These are phyloP conservation scores for Phylloboletellus chloephorus DNA, from an alignment of 1,284 basidiomycete genomes.

Conservation along the genomic window DNA sequence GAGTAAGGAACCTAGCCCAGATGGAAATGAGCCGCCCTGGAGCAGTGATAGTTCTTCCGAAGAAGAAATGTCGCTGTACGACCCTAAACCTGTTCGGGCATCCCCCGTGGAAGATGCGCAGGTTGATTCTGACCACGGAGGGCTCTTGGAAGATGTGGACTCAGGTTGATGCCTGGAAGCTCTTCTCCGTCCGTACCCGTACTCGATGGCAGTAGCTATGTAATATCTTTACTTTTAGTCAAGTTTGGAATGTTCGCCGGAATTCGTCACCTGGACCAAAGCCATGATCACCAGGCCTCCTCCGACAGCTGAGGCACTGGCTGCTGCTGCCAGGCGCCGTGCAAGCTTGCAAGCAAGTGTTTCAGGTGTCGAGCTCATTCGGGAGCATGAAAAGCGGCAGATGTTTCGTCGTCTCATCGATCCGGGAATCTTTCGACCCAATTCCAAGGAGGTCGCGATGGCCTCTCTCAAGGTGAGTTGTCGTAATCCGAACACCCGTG, in stretches of 20 bases:
- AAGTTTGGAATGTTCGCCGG: constrained; percentile 11
- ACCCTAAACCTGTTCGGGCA: constrained; percentile 20
- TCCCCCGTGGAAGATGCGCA: constrained; percentile 5
- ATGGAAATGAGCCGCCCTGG: constrained; percentile 41
- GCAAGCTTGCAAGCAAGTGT: constrained; percentile 24
- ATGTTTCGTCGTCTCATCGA: constrained; percentile 68
- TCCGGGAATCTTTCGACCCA: constrained; percentile 70
- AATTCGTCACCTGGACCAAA: not conserved
- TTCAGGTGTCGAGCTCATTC: constrained; percentile 41
- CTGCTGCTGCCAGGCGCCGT: constrained; percentile 43
- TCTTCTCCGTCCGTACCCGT: constrained; percentile 1
- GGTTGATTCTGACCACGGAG: constrained; percentile 21
- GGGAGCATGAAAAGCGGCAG: constrained; percentile 61
- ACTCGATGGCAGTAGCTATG: constrained; percentile 13
- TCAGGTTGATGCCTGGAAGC: constrained; percentile 16
- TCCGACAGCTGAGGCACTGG: constrained; percentile 26
- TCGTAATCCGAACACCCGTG: too few relatives aligned
- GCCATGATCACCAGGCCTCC: constrained; percentile 14
- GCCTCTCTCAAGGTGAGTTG: constrained; percentile 57
- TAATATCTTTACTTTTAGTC: constrained; percentile 6
- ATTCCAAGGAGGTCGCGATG: constrained; percentile 54
- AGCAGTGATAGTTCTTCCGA: constrained; percentile 66
- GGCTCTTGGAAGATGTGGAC: constrained; percentile 18
- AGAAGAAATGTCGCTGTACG: constrained; percentile 39
- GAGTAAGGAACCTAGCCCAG: constrained; percentile 29